These are phyloP conservation scores for Ophiorrhiza pumila DNA, from an alignment of 257 asterid species.

Conservation along the genomic window DNA sequence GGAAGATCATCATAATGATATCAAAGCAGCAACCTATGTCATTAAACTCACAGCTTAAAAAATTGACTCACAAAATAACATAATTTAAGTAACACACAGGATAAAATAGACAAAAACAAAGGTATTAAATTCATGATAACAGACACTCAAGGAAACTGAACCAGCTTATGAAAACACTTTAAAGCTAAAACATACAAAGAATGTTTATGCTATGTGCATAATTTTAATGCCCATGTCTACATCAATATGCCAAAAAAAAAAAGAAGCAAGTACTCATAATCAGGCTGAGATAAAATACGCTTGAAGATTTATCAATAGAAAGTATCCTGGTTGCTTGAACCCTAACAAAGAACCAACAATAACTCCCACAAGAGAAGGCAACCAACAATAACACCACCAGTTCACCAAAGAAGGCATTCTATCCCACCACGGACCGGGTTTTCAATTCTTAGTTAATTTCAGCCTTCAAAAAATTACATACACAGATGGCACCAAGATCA, in stretches of 20 bases:
- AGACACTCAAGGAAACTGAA: neutral
- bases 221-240: neutral
- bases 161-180: neutral
- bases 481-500: neutral
- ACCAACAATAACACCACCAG: neutral
- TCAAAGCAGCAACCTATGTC: neutral
- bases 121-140: neutral
- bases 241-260: neutral
- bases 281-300: neutral
- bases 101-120: neutral
- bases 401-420: neutral
- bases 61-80: neutral
- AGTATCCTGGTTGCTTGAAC: neutral
- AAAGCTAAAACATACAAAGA: neutral
- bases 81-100: neutral
- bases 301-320: neutral
- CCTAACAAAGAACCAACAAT: neutral
- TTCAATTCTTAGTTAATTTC: neutral
- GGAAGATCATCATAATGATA: neutral
- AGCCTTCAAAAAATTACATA: neutral
- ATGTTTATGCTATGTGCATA: neutral
- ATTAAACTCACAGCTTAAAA: neutral
- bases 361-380: neutral
- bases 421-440: neutral
- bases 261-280: neutral